Evolutionary conservation across 805 yeast genomes (phyloP), one percentile per base, ranked within the genome.

Genomic region (Cyberlindnera maritima): DNA sequence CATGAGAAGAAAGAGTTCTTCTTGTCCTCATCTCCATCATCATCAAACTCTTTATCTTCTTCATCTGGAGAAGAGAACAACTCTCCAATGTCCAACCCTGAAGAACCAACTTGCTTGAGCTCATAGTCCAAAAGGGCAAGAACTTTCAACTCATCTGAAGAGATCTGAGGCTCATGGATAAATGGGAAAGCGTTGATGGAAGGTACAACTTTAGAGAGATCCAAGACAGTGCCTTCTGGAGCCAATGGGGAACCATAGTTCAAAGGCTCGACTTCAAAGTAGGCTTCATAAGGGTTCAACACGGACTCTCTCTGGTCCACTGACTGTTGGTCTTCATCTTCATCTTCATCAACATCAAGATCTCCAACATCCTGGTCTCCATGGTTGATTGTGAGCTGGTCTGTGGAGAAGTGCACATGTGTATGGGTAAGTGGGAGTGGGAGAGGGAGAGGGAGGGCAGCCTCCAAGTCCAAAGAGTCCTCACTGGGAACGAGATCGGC

Each of bases 41-140:
- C n/a, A n/a, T n/a, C n/a, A n/a, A n/a, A n/a, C n/a, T 21, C 25
- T 21, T 21, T 9, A 6, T 21, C 8, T 21, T 21, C 25, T 21
- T 21, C 25, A 6, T 21, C 9, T 21, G 25, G 25, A 21, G 46
- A 9, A 38, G 54, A 29, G 43, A n/a, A n/a, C n/a, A n/a, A 53
- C 14, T 45, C 53, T 2, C 48, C 39, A 21, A 40, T 43, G 10
- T 41, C 46, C 33, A 48, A 48, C 9, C 46, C 52, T 11, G 26
- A 33, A 10, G 36, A 23, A 20, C 54, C 55, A 11, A 34, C 42
- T 10, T 36, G 36, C n/a, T 44, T 47, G 26, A 59, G 40, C 26
- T 60, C 64, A 39, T 54, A 56, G 29, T 58, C 56, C 48, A 48
- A 54, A 7, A 58, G 32, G 5, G 59, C 44, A 18, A 34, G 40